Evolutionary conservation across 257 asterid species (phyloP).

Genomic region (Solanum pinnatisectum): DNA sequence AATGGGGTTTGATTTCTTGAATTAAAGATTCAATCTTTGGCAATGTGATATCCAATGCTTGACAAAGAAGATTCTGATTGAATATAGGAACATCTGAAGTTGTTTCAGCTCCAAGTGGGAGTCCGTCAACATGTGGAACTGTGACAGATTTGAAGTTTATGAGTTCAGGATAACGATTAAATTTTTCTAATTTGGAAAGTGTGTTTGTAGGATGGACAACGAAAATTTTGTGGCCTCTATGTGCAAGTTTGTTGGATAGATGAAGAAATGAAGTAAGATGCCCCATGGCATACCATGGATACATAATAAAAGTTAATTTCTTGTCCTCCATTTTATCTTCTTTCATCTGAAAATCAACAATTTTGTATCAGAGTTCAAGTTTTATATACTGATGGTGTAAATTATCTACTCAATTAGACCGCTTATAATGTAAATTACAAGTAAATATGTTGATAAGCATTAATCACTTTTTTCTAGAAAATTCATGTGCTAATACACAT

Average conservation of each 20-base stretch:
- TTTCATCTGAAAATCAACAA: not conserved
- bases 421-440: not conserved
- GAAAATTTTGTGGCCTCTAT: conserved; percentile 32
- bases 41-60: conserved; percentile 34
- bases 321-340: conserved; percentile 5
- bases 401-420: not conserved
- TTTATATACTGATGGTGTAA: not conserved
- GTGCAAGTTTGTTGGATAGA: conserved; percentile 45
- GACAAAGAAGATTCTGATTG: conserved; percentile 20
- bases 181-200: conserved; percentile 14
- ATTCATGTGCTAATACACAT: not conserved
- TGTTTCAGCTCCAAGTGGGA: conserved; percentile 35
- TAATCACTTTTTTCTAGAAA: not conserved
- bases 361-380: not conserved
- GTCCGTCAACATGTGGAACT: conserved; percentile 33
- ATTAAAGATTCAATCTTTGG: not conserved
- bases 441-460: not conserved
- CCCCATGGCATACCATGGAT: conserved; percentile 58
- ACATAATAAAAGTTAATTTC: conserved; percentile 27
- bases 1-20: not conserved
- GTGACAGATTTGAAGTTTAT: conserved; percentile 21
- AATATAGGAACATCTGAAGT: conserved; percentile 39
- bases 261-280: conserved; percentile 50
- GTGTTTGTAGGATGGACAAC: conserved; percentile 33
- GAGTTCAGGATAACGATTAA: conserved; percentile 26